Percentiles rank a stretch among this genome's conserved stretches.
phyloP scores from a whole-genome alignment of 2,329 filamentous ascomycete species.

The Apiospora pterosperma region DNA sequence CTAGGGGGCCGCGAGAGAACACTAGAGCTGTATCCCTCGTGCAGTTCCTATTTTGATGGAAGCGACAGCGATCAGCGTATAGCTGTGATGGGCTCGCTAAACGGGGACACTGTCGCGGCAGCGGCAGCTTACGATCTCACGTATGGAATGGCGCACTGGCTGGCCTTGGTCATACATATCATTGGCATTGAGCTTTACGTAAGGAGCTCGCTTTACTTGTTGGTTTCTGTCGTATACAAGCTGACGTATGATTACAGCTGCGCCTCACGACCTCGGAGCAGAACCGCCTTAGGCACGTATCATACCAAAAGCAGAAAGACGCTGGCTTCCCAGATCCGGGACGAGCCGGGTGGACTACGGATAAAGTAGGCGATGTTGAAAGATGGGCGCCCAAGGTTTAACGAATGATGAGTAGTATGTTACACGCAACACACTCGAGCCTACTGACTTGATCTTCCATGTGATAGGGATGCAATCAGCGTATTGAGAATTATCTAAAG shows the following conservation, averaged over 20 bases:
- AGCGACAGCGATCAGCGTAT: conserved; percentile 22
- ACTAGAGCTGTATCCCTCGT: conserved; percentile 39
- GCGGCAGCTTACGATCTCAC: conserved; percentile 40
- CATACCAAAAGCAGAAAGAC: neutral
- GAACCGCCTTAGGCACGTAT: neutral
- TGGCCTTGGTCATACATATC: conserved; percentile 48
- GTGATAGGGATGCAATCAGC: no score
- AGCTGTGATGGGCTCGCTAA: conserved; percentile 30
- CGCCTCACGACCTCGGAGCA: neutral
- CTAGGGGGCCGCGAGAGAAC: conserved; percentile 24
- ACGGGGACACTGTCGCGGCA: conserved; percentile 21
- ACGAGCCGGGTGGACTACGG: no score
- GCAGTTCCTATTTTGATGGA: conserved; percentile 32
- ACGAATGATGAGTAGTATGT: no score
- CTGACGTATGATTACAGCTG: neutral
- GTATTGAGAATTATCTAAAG: no score
- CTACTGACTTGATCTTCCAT: no score
- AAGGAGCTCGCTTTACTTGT: conserved; percentile 17
- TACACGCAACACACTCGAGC: no score
- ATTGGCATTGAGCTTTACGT: conserved; percentile 46
- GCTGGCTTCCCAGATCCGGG: no score
- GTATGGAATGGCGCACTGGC: conserved; percentile 52
- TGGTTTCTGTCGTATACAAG: neutral
- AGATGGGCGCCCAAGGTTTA: no score
- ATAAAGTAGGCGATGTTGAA: no score